Conservation (phyloP, 1,284 basidiomycete species). For the Puccinia coronata region DNA sequence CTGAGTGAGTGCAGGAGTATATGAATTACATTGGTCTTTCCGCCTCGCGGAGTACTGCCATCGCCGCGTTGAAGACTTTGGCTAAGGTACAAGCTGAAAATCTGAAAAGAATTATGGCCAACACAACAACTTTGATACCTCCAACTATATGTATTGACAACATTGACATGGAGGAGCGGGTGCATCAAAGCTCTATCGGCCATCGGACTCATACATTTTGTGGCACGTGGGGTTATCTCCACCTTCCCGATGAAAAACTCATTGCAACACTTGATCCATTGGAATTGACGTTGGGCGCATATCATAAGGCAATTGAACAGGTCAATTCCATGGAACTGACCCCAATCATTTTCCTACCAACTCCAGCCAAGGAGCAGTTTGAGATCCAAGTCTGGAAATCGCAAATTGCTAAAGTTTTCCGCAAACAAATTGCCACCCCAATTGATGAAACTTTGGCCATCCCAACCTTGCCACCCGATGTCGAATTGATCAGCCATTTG, state of each 20-base stretch:
- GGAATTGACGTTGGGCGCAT: background rate
- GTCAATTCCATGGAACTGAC: background rate
- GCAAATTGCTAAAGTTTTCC: slow-evolving; percentile 6
- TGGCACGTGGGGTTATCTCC: slow-evolving; percentile 10
- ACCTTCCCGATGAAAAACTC: background rate
- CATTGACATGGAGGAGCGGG: background rate
- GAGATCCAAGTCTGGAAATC: background rate
- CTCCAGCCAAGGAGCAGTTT: background rate
- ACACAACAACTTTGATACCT: no score
- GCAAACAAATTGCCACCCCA: background rate
- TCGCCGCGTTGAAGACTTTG: background rate
- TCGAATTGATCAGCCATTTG: slow-evolving; percentile 1
- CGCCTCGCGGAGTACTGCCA: background rate
- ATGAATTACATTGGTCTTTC: background rate
- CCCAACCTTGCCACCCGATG: background rate
- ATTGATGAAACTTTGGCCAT: background rate
- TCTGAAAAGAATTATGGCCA: background rate
- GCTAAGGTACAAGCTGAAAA: background rate
- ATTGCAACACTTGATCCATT: background rate
- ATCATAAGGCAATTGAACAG: background rate
- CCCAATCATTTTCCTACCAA: slow-evolving; percentile 15
- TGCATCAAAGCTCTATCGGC: background rate
- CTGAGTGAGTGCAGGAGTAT: background rate
- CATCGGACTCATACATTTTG: background rate
- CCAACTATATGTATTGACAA: slow-evolving; percentile 12